Percentiles rank a stretch among this genome's conserved stretches.
These are phyloP conservation scores for Venturia asperata DNA, from an alignment of 2,329 filamentous ascomycete species.

Conservation along the genomic window DNA sequence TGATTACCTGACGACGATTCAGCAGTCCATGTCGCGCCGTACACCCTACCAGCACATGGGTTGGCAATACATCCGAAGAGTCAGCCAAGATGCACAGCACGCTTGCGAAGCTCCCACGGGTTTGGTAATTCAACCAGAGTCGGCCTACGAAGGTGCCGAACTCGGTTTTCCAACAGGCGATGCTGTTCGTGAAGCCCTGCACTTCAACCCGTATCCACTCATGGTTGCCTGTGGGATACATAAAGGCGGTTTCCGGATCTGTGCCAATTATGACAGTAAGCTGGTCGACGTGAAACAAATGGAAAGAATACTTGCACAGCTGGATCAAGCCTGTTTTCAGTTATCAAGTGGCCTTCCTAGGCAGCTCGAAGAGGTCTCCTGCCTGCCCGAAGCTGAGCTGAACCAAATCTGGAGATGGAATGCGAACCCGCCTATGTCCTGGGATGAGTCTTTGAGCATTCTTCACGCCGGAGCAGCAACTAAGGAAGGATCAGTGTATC, in stretches of 20 bases:
- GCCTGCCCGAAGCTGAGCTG: constrained; percentile 33
- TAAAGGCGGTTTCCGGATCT: constrained; percentile 49
- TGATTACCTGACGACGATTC: constrained; percentile 51
- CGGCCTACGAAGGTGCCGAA: constrained; percentile 24
- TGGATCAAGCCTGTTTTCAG: constrained; percentile 45
- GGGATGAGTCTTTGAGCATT: constrained; percentile 15
- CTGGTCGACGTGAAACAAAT: constrained; percentile 47
- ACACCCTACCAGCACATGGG: constrained; percentile 60
- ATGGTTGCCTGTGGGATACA: constrained; percentile 59
- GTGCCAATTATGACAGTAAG: constrained; percentile 60
- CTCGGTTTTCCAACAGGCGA: constrained; percentile 42
- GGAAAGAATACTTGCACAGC: constrained; percentile 46
- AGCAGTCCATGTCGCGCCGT: constrained; percentile 49
- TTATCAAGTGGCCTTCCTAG: constrained; percentile 45
- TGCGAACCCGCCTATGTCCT: constrained; percentile 28
- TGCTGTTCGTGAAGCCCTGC: constrained; percentile 52
- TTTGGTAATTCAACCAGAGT: constrained; percentile 33
- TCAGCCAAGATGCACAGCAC: constrained; percentile 30
- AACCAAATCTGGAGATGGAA: constrained; percentile 41
- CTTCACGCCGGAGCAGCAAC: constrained; percentile 28
- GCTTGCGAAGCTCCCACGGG: constrained; percentile 32
- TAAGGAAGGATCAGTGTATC: constrained; percentile 24
- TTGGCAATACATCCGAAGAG: constrained; percentile 50
- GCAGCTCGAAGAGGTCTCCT: constrained; percentile 32
- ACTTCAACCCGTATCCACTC: constrained; percentile 52